Conservation (phyloP, 345 rosid species). For the Aethionema arabicum region DNA sequence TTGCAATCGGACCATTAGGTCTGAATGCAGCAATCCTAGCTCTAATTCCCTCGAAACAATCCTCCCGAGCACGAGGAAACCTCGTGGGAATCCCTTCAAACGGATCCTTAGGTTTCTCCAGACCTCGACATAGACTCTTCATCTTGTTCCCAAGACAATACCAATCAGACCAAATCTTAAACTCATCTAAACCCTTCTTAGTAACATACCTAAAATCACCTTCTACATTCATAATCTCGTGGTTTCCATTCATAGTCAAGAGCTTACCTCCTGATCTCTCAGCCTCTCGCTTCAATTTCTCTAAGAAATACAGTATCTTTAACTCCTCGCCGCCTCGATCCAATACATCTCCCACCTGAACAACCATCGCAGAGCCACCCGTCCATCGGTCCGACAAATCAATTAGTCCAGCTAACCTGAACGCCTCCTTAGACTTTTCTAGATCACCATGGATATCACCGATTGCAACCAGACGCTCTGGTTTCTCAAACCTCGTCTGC, state of each 20-base stretch:
- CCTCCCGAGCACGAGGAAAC: conserved; percentile 47
- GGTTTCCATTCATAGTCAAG: conserved; percentile 87
- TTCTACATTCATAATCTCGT: conserved; percentile 90
- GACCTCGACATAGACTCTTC: conserved; percentile 56
- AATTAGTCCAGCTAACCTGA: conserved; percentile 68
- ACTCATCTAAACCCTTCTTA: conserved; percentile 59
- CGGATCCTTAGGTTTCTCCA: conserved; percentile 52
- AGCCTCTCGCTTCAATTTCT: conserved; percentile 75
- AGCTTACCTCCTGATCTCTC: conserved; percentile 58
- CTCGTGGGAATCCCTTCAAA: conserved; percentile 61
- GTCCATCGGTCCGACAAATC: conserved; percentile 64
- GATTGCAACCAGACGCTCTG: conserved; percentile 70
- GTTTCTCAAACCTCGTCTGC: conserved; percentile 49
- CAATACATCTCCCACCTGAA: conserved; percentile 84
- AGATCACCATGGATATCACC: conserved; percentile 94
- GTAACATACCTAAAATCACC: conserved; percentile 80
- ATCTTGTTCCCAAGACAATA: conserved; percentile 59
- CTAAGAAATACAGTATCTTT: conserved; percentile 71
- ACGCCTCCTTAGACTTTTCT: conserved; percentile 61
- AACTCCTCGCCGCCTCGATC: conserved; percentile 90
- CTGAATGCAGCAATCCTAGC: conserved; percentile 81
- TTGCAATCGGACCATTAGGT: conserved; percentile 71
- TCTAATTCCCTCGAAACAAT: conserved; percentile 49
- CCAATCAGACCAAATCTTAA: conserved; percentile 76
- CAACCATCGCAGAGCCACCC: conserved; percentile 72